Percentiles rank a stretch among this genome's conserved stretches.
These are phyloP conservation scores for Rhizopogon roseolus DNA, from an alignment of 768 basidiomycete species.

Conservation along the genomic window DNA sequence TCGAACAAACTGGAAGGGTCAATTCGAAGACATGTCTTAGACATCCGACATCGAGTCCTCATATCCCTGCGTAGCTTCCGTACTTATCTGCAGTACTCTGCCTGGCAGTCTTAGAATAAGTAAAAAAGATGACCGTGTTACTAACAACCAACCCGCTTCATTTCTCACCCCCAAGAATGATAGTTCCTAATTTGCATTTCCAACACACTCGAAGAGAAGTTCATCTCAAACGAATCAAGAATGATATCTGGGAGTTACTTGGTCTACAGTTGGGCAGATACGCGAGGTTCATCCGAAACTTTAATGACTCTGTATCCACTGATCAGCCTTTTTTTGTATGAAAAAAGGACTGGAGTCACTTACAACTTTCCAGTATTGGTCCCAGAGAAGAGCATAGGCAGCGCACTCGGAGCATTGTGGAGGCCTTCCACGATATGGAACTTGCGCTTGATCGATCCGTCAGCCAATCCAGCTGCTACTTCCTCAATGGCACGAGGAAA, in stretches of 20 bases:
- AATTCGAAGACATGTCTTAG: neutral
- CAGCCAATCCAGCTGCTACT: slow-evolving; percentile 50
- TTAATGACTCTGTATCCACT: slow-evolving; percentile 45
- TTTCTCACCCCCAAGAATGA: too few species aligned
- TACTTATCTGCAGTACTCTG: too few species aligned
- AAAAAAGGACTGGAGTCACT: slow-evolving; percentile 2
- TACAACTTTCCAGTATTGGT: slow-evolving; percentile 79
- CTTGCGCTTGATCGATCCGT: slow-evolving; percentile 72
- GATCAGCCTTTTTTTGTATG: slow-evolving; percentile 3
- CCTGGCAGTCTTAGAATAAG: too few species aligned
- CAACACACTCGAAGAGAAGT: too few species aligned
- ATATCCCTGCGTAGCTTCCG: too few species aligned
- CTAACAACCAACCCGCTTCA: too few species aligned
- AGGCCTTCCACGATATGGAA: slow-evolving; percentile 78
- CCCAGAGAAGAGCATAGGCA: slow-evolving; percentile 69
- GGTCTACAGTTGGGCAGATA: neutral
- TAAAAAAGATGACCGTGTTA: too few species aligned
- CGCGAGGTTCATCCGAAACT: slow-evolving; percentile 40
- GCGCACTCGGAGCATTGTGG: slow-evolving; percentile 65
- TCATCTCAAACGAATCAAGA: too few species aligned
- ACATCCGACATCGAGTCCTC: too few species aligned
- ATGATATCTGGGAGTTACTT: too few species aligned
- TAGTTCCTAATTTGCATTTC: too few species aligned
- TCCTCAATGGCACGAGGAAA: slow-evolving; percentile 56
- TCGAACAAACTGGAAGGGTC: neutral